Conservation (phyloP, 1,139 yeast species). For the Pichia sp. region DNA sequence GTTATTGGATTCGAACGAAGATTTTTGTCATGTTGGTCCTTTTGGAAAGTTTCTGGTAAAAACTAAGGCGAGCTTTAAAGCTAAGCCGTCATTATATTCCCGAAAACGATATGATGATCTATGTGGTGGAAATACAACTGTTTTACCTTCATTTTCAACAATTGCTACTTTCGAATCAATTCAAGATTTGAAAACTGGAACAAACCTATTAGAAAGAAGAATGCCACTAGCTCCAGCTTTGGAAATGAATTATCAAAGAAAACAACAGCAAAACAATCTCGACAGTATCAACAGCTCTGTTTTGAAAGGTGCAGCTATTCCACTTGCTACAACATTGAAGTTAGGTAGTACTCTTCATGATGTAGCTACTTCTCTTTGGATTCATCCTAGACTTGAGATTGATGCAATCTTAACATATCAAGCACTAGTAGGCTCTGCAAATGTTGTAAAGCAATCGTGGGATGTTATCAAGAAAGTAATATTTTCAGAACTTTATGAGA, state of each 20-base stretch:
- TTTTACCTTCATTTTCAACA: constrained; percentile 5
- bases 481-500: constrained; percentile 24
- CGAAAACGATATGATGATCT: not conserved
- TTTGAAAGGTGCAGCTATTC: not conserved
- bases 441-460: constrained; percentile 17
- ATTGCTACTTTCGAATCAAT: not conserved
- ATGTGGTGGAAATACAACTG: not conserved
- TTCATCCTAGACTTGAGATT: constrained; percentile 26
- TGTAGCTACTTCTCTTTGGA: constrained; percentile 26
- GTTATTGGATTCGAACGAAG: constrained; percentile 29
- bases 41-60: constrained; percentile 49
- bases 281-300: not conserved
- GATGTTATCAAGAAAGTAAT: constrained; percentile 18
- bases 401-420: constrained; percentile 27
- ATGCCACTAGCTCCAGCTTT: constrained; percentile 12
- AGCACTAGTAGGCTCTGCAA: constrained; percentile 20
- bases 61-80: not conserved
- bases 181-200: not conserved
- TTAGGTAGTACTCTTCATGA: no score
- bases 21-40: constrained; percentile 42
- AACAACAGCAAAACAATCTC: constrained; percentile 6
- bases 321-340: no score
- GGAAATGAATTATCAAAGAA: constrained; percentile 8
- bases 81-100: no score
- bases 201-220: not conserved